These are phyloP conservation scores for Metarhizium brunneum DNA, from an alignment of 2,329 filamentous ascomycete genomes.

Conservation along the genomic window DNA sequence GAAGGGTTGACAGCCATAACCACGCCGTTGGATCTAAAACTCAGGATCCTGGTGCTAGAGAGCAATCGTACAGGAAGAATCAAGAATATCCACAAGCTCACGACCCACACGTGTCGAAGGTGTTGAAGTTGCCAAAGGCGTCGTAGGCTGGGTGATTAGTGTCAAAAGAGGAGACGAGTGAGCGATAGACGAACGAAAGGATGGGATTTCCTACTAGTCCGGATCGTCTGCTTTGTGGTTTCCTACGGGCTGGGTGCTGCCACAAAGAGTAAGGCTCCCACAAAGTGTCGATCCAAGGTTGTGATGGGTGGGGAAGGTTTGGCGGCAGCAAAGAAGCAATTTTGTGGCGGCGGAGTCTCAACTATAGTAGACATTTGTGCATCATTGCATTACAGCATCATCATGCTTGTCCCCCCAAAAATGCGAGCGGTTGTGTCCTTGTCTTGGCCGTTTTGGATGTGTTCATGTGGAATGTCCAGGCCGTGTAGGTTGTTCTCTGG, in stretches of 20 bases:
- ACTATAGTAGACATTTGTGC: not conserved
- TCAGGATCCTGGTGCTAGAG: not conserved
- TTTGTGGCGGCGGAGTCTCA: not conserved
- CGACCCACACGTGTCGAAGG: not conserved
- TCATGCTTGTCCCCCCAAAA: not conserved
- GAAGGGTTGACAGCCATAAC: constrained; percentile 1
- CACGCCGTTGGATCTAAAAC: not conserved
- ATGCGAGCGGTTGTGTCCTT: not conserved
- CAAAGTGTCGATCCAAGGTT: not conserved
- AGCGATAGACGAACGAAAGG: not conserved
- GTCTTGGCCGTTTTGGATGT: not conserved
- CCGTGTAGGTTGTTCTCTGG: not conserved
- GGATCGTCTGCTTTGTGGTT: not conserved
- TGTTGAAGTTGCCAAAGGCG: not conserved
- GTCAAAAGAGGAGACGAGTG: not conserved
- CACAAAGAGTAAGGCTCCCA: not conserved
- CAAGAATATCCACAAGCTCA: not conserved
- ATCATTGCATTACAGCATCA: constrained; percentile 1
- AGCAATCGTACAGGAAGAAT: not conserved
- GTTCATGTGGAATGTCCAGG: not conserved
- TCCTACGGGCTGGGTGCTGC: not conserved
- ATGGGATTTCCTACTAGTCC: not conserved
- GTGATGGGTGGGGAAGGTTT: not conserved
- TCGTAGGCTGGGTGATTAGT: not conserved
- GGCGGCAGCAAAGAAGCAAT: not conserved